These are phyloP conservation scores for Trichoderma sp. DNA, from an alignment of 2,329 filamentous ascomycete species.

Conservation along the genomic window DNA sequence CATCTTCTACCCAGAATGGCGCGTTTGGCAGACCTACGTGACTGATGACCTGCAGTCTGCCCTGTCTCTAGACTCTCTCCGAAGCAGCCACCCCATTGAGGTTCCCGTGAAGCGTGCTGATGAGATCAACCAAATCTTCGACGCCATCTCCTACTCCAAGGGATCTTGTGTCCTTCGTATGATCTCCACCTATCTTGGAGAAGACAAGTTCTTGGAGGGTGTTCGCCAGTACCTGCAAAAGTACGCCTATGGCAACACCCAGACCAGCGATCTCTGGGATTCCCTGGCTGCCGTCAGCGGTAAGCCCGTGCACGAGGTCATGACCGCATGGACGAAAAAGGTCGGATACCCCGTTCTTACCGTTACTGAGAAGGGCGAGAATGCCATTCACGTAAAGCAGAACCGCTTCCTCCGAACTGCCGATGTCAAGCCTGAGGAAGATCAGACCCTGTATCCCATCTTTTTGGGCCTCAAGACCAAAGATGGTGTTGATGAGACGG, in stretches of 20 bases:
- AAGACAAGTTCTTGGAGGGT: slow-evolving; percentile 90
- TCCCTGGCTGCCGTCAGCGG: slow-evolving; percentile 85
- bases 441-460: slow-evolving; percentile 83
- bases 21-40: slow-evolving; percentile 95
- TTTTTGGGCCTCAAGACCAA: slow-evolving; percentile 85
- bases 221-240: slow-evolving; percentile 90
- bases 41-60: slow-evolving; percentile 89
- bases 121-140: slow-evolving; percentile 97
- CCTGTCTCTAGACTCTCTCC: slow-evolving; percentile 81
- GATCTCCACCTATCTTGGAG: slow-evolving; percentile 93
- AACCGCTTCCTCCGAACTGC: slow-evolving; percentile 92
- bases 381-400: slow-evolving; percentile 83
- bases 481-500: slow-evolving; percentile 71
- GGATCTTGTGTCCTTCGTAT: slow-evolving; percentile 94
- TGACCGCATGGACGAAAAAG: slow-evolving; percentile 97
- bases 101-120: slow-evolving; percentile 93
- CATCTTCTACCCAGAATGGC: slow-evolving; percentile 95
- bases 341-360: slow-evolving; percentile 90
- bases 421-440: slow-evolving; percentile 91
- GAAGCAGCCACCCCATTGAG: slow-evolving; percentile 95
- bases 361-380: slow-evolving; percentile 67
- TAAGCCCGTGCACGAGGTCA: slow-evolving; percentile 85
- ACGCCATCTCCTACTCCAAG: slow-evolving; percentile 96
- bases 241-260: slow-evolving; percentile 94
- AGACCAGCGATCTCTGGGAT: slow-evolving; percentile 88